Base-by-base conservation (phyloP, 1,284 basidiomycete genomes). In the Cystobasidiaceae sp. region DNA sequence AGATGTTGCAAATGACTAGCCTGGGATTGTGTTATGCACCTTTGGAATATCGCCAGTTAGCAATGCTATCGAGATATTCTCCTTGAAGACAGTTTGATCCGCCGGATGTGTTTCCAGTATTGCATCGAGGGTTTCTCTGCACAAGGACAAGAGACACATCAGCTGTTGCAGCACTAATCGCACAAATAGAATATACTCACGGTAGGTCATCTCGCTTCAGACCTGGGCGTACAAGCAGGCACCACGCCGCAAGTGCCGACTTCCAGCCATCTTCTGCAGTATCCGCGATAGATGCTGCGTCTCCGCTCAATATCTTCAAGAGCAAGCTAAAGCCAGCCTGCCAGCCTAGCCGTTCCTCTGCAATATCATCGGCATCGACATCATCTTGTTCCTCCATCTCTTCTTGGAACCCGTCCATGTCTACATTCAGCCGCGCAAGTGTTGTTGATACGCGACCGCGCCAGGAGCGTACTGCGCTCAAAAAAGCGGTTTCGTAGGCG, bases 231-330 rank as follows among this genome's bases (percentile, higher is more conserved):
- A 94, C 86, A 71, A 93, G 89, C 6, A 94, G 82, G 23, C 89
- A 88, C 90, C 90, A 97, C 0, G 88, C 87, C 33, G 88, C 88
- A 66, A 89, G 82, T 4, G 89, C 86, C 74, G 96, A 93, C 72
- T 88, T 88, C 93, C 93, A 97, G 13, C 61, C 61, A 73, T 93
- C 91, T 3, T 85, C 86, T 33, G 86, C 86, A 21, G 90, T 83
- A 54, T 91, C 89, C 65, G 81, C 73, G 25, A 82, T 75, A 21
- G 77, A 72, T 21, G 89, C 85, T 44, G 79, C 79, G 21, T 90
- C 84, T 5, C 94, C 94, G 74, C 91, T 88, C 67, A 82, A 75
- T 41, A 82, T 49, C 41, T 78, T 77, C 2, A 92, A 76, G 32
- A 93, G 82, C 3, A 83, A 83, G 32, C 86, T 81, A 51, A 94